phyloP scores from a whole-genome alignment of 768 basidiomycete species.

The Leccinum pellstonianum region DNA sequence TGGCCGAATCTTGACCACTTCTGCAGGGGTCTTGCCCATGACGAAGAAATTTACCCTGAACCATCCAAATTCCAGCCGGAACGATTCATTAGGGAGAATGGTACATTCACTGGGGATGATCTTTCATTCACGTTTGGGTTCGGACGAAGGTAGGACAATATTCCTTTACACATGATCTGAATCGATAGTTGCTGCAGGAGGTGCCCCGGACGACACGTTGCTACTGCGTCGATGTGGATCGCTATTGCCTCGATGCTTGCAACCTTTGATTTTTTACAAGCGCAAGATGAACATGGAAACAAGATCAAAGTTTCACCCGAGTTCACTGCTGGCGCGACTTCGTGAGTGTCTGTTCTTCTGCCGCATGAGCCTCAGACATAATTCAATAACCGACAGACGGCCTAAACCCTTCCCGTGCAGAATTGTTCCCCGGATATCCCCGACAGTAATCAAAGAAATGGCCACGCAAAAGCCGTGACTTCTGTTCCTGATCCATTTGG shows the following conservation, averaged over 20 bases:
- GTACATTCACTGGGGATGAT: slow-evolving; percentile 8
- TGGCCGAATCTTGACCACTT: neutral
- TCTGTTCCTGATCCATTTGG: neutral
- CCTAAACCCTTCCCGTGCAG: slow-evolving; percentile 24
- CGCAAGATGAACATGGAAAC: slow-evolving; percentile 22
- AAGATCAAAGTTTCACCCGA: slow-evolving; percentile 24
- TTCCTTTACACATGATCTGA: neutral
- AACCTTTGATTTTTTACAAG: slow-evolving; percentile 24
- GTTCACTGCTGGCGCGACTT: slow-evolving; percentile 18
- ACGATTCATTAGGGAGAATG: slow-evolving; percentile 32
- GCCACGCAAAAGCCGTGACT: slow-evolving; percentile 9
- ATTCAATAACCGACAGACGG: slow-evolving; percentile 15
- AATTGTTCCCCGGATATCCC: slow-evolving; percentile 19
- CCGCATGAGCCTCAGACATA: neutral
- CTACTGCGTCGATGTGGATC: slow-evolving; percentile 28
- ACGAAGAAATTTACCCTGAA: slow-evolving; percentile 37
- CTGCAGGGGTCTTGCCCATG: slow-evolving; percentile 39
- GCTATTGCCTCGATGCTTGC: slow-evolving; percentile 25
- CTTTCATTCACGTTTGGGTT: slow-evolving; percentile 23
- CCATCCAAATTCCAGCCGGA: slow-evolving; percentile 43
- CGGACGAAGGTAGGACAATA: slow-evolving; percentile 22
- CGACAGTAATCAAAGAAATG: slow-evolving; percentile 10
- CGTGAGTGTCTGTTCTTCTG: slow-evolving; percentile 15
- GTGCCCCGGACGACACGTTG: slow-evolving; percentile 25
- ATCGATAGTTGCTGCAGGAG: slow-evolving; percentile 10